phyloP scores from a whole-genome alignment of 148 eudicot species.

The Bassia scoparia region DNA sequence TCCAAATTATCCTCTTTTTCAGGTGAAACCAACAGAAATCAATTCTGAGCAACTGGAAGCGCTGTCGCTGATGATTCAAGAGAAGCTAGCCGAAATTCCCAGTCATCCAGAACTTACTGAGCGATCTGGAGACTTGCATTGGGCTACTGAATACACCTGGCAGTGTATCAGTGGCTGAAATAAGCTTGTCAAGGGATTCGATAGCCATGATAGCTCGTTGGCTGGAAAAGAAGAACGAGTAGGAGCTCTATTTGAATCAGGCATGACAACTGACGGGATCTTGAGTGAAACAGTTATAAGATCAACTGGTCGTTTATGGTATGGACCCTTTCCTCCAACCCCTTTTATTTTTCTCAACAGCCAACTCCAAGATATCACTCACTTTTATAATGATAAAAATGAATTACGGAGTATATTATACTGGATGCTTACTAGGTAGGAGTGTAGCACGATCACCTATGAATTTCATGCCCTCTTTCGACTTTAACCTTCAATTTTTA shows the following conservation, averaged over 20 bases:
- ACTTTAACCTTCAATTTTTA: not conserved
- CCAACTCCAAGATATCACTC: not conserved
- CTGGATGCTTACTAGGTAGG: not conserved
- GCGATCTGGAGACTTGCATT: constrained; percentile 78
- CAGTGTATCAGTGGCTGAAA: constrained; percentile 61
- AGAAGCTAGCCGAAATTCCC: constrained; percentile 62
- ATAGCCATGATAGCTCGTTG: constrained; percentile 65
- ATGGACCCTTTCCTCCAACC: constrained; percentile 24
- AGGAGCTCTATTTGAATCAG: constrained; percentile 39
- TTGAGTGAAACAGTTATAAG: constrained; percentile 69
- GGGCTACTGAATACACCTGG: constrained; percentile 47
- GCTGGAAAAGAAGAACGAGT: constrained; percentile 80
- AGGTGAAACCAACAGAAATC: constrained; percentile 93
- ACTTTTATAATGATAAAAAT: not conserved
- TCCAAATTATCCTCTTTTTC: constrained; percentile 15
- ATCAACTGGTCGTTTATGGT: constrained; percentile 93
- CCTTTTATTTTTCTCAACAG: not conserved
- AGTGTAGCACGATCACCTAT: not conserved
- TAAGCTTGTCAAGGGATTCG: constrained; percentile 72
- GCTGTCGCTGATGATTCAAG: constrained; percentile 67
- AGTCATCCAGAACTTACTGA: constrained; percentile 60
- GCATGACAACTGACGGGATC: constrained; percentile 36
- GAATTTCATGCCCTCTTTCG: not conserved
- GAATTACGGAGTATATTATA: not conserved
- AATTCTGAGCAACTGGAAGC: constrained; percentile 54